These are phyloP conservation scores for Bruguiera parviflora DNA, from an alignment of 345 rosid species.

Conservation along the genomic window DNA sequence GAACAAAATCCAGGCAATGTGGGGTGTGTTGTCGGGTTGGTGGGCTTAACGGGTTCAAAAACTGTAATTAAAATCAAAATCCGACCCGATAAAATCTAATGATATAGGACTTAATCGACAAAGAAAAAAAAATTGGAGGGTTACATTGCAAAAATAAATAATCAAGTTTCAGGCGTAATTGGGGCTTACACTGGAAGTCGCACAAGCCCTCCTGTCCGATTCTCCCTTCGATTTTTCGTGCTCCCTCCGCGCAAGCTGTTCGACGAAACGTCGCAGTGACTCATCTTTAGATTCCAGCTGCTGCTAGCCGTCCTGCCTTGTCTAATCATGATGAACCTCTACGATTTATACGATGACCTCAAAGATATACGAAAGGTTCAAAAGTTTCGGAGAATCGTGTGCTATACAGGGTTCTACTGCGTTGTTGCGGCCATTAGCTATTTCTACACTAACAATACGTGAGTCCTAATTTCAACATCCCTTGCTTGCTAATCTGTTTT, in stretches of 20 bases:
- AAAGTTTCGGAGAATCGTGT: slow-evolving; percentile 67
- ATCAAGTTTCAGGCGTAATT: too few relatives aligned
- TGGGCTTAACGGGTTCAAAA: too few relatives aligned
- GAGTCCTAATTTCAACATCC: slow-evolving; percentile 15
- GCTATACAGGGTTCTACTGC: slow-evolving; percentile 70
- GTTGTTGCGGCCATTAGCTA: slow-evolving; percentile 55
- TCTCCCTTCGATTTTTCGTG: too few relatives aligned
- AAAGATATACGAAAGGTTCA: slow-evolving; percentile 69
- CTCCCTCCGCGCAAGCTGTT: neutral
- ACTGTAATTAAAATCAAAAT: too few relatives aligned
- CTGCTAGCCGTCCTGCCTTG: neutral
- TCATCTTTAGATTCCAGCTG: neutral
- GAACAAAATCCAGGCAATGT: too few relatives aligned
- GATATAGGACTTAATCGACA: too few relatives aligned
- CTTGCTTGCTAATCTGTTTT: neutral
- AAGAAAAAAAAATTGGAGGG: too few relatives aligned
- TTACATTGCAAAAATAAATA: too few relatives aligned
- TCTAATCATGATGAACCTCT: slow-evolving; percentile 26
- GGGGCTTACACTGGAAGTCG: too few relatives aligned
- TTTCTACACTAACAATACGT: slow-evolving; percentile 84
- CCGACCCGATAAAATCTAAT: too few relatives aligned
- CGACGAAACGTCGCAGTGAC: slow-evolving; percentile 11
- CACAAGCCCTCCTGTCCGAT: too few relatives aligned
- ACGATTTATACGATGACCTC: slow-evolving; percentile 39
- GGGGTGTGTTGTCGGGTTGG: too few relatives aligned